These are phyloP conservation scores for Coniophora puteana DNA, from an alignment of 1,284 basidiomycete genomes.

Conservation along the genomic window DNA sequence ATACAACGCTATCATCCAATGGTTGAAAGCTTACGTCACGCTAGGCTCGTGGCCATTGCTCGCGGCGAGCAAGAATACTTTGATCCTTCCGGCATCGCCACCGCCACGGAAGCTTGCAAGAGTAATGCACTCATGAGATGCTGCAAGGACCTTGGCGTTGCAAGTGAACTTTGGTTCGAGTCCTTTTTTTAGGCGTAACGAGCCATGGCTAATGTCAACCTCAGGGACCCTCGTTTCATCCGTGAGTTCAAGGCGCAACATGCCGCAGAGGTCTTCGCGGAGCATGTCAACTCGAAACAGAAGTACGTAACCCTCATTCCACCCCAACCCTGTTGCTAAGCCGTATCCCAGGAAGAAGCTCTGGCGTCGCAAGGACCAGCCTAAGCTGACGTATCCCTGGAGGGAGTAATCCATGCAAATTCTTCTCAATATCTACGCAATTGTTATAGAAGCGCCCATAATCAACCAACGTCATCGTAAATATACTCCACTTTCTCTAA, in stretches of 20 bases:
- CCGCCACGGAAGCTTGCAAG: slow-evolving; percentile 94
- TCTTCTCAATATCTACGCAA: too few relatives aligned
- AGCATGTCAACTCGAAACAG: slow-evolving; percentile 80
- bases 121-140: slow-evolving; percentile 98
- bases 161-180: slow-evolving; percentile 90
- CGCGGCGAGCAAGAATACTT: slow-evolving; percentile 98
- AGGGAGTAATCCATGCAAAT: slow-evolving; percentile 67
- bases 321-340: slow-evolving; percentile 5
- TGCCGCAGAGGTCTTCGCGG: slow-evolving; percentile 84
- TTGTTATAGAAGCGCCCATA: too few relatives aligned
- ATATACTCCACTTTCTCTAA: too few relatives aligned
- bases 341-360: slow-evolving; percentile 69
- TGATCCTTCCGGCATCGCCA: slow-evolving; percentile 87
- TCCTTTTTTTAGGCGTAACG: not conserved
- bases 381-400: slow-evolving; percentile 84
- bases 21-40: not conserved
- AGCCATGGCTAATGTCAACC: not conserved
- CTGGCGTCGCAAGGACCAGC: slow-evolving; percentile 85
- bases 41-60: slow-evolving; percentile 85
- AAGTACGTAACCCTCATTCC: slow-evolving; percentile 56
- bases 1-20: not conserved
- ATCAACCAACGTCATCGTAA: too few relatives aligned
- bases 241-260: slow-evolving; percentile 87
- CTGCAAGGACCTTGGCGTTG: slow-evolving; percentile 95
- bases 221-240: slow-evolving; percentile 93